phyloP scores from a whole-genome alignment of 2,329 filamentous ascomycete genomes.

The Colletotrichum lentis region DNA sequence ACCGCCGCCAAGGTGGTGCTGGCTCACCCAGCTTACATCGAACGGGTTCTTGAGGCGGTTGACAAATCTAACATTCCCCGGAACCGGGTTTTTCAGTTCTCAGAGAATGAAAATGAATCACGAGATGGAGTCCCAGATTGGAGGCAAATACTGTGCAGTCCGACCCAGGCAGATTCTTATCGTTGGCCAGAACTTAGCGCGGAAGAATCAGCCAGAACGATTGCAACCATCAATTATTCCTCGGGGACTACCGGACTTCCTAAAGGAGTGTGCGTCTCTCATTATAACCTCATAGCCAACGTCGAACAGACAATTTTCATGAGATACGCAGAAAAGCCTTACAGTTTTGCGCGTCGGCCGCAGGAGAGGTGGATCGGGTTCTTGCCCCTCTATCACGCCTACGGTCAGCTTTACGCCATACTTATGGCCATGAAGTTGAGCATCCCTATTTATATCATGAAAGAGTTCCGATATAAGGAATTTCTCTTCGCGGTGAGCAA shows the following conservation, averaged over 20 bases:
- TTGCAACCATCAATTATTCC: slow-evolving; percentile 59
- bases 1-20: slow-evolving; percentile 59
- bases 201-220: slow-evolving; percentile 46
- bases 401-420: slow-evolving; percentile 63
- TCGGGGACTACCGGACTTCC: slow-evolving; percentile 61
- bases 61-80: slow-evolving; percentile 51
- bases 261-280: slow-evolving; percentile 60
- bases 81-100: slow-evolving; percentile 58
- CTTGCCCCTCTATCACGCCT: slow-evolving; percentile 72
- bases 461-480: slow-evolving; percentile 61
- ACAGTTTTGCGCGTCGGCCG: slow-evolving; percentile 48
- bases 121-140: slow-evolving; percentile 52
- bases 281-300: slow-evolving; percentile 60
- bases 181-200: slow-evolving; percentile 51
- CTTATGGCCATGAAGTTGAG: slow-evolving; percentile 55
- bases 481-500: slow-evolving; percentile 60
- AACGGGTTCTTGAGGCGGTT: slow-evolving; percentile 55
- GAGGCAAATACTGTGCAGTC: slow-evolving; percentile 50
- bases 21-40: slow-evolving; percentile 57
- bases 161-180: slow-evolving; percentile 48
- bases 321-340: slow-evolving; percentile 50
- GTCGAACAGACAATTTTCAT: slow-evolving; percentile 59
- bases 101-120: slow-evolving; percentile 48
- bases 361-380: slow-evolving; percentile 64
- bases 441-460: slow-evolving; percentile 64